Base-by-base conservation (phyloP, 2,329 filamentous ascomycete species). In the Gnomoniopsis smithogilvyi region DNA sequence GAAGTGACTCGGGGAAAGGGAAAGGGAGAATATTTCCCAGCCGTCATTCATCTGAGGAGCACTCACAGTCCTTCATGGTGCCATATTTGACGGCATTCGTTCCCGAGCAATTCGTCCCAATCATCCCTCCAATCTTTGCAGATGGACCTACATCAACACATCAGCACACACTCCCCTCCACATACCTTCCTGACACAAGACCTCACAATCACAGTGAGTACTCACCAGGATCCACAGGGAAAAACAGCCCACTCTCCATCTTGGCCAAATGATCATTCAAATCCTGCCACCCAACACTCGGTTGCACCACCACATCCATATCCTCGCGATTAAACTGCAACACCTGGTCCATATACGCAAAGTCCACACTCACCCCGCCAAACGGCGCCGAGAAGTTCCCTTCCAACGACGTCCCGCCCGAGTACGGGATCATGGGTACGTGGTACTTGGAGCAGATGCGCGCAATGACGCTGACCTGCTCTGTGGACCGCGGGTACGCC, bases 241-340 rank as follows among this genome's bases (percentile, higher is more conserved):
- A 96, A 76, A 96, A 96, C 1, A 97, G 82, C 0, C 91, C 91
- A 3, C 84, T 87, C 43, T 84, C 80, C 72, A 89, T 84, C 67
- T 90, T 86, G 51, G 86, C 80, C 49, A 87, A 71, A 66, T 84
- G 76, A 64, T 89, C 85, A 67, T 97, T 97, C 59, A 97, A 76
- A 54, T 90, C 86, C 82, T 96, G 92, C 92, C 92, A 97, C n/a
- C 89, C 88, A 11, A 97, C 88, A 7, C 90, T 90, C 3, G 93
- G 93, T 71, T 97, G 93, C 3, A 97, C 92, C 4, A 96, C 90
- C 52, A 96, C 81, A 67, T 97, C 93, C 90, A 96, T 92, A 70
- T 96, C 93, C 3, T 91, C 88, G 65, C 90, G 87, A 71, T 96
- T 89, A 58, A 96, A 80, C 56, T 87, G 80, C 33, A 97, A 66